Percentiles rank a stretch among this genome's conserved stretches.
Conservation (phyloP, 345 rosid genomes). For the Garcia nutans region DNA sequence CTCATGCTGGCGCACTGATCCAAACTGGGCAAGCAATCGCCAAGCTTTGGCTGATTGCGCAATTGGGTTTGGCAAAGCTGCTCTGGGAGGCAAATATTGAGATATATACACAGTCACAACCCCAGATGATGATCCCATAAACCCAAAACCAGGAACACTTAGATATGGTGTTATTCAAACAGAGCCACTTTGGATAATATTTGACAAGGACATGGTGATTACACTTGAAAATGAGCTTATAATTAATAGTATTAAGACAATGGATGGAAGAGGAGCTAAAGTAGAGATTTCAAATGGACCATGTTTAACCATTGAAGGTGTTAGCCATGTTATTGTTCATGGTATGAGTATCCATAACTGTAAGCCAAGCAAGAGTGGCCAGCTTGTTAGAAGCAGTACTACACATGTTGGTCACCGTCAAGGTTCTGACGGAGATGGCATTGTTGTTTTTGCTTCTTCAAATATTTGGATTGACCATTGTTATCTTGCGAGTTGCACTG, state of each 20-base stretch:
- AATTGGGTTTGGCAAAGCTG: slow-evolving; percentile 25
- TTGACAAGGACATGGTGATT: slow-evolving; percentile 21
- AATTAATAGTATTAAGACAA: slow-evolving; percentile 28
- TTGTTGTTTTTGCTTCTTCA: slow-evolving; percentile 22
- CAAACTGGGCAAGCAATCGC: slow-evolving; percentile 23
- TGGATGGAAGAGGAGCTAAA: slow-evolving; percentile 29
- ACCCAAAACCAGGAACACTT: slow-evolving; percentile 28
- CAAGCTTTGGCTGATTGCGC: slow-evolving; percentile 25
- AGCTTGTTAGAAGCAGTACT: slow-evolving; percentile 19
- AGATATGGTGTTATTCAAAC: slow-evolving; percentile 25
- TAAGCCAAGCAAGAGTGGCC: slow-evolving; percentile 18
- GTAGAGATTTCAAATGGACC: slow-evolving; percentile 28
- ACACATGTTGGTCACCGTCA: slow-evolving; percentile 20
- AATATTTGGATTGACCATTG: slow-evolving; percentile 36
- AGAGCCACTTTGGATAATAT: slow-evolving; percentile 29
- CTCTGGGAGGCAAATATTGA: slow-evolving; percentile 26
- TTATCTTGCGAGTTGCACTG: slow-evolving; percentile 26
- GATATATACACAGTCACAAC: slow-evolving; percentile 17
- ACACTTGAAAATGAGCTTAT: slow-evolving; percentile 25
- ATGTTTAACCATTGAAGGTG: slow-evolving; percentile 24
- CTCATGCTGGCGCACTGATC: slow-evolving; percentile 25
- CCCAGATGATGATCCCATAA: slow-evolving; percentile 23
- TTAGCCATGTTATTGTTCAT: slow-evolving; percentile 29
- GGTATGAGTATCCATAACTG: slow-evolving; percentile 33
- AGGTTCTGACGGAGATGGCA: slow-evolving; percentile 27